A percentile compares a stretch with the other conserved stretches of the same genome.
Conservation (phyloP, 2,329 filamentous ascomycete species). For the Paraphaeosphaeria sporulosa region DNA sequence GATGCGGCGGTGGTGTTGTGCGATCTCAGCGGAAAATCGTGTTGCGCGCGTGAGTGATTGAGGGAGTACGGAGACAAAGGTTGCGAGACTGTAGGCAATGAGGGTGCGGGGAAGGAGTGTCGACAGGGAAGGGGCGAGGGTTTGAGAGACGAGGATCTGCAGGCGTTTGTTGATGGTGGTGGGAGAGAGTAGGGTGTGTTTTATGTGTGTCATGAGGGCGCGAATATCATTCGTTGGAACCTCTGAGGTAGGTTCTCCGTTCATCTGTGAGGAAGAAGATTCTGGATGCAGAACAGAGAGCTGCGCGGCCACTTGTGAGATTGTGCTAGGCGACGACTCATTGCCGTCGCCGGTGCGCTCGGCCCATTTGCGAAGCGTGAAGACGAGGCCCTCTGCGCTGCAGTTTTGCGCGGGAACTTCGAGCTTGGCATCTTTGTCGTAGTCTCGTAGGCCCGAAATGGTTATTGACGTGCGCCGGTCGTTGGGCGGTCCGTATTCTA, state of each 20-base stretch:
- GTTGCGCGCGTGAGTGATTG: conserved; percentile 21
- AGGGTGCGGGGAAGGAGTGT: conserved; percentile 32
- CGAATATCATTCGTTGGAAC: not conserved
- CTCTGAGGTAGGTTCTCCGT: not conserved
- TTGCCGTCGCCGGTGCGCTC: conserved; percentile 39
- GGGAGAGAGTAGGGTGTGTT: conserved; percentile 25
- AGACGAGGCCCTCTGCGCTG: conserved; percentile 44
- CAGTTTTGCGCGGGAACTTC: conserved; percentile 28
- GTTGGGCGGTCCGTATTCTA: conserved; percentile 62
- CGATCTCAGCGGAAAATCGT: conserved; percentile 33
- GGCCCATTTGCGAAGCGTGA: conserved; percentile 44
- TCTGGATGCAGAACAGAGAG: conserved; percentile 28
- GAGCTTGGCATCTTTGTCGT: conserved; percentile 23
- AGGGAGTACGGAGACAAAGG: conserved; percentile 28
- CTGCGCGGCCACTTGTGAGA: conserved; percentile 31
- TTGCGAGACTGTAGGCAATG: conserved; percentile 42
- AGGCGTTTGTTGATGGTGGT: conserved; percentile 42
- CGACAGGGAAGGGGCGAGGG: conserved; percentile 29
- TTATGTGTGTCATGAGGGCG: not conserved
- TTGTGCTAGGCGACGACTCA: conserved; percentile 30
- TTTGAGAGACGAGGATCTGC: conserved; percentile 36
- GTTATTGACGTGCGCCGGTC: conserved; percentile 53
- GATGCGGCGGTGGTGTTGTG: conserved; percentile 29
- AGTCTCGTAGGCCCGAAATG: conserved; percentile 33
- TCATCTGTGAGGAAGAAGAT: not conserved